These are phyloP conservation scores for Calonectria pseudoturangicola DNA, from an alignment of 2,329 filamentous ascomycete genomes.

Conservation along the genomic window DNA sequence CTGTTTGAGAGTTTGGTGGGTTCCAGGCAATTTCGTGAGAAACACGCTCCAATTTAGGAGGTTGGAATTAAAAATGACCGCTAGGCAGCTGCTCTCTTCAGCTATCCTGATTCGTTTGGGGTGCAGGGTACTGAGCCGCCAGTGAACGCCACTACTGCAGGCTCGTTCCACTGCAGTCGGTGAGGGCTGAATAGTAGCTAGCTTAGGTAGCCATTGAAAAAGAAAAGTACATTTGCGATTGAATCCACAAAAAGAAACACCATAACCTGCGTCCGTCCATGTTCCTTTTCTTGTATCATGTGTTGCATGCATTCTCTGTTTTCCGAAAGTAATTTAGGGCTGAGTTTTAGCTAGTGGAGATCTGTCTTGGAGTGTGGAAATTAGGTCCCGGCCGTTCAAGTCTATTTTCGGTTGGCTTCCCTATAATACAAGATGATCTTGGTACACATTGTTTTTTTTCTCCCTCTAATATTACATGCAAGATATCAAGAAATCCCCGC, in stretches of 20 bases:
- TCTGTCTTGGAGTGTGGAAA: slow-evolving; percentile 7
- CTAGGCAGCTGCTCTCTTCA: background rate
- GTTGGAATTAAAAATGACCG: slow-evolving; percentile 14
- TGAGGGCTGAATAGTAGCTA: background rate
- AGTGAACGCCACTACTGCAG: slow-evolving; percentile 3
- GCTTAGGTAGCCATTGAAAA: too few species aligned
- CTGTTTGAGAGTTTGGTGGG: too few species aligned
- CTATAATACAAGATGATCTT: background rate
- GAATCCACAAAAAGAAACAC: too few species aligned
- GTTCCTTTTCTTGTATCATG: background rate
- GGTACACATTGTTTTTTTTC: slow-evolving; percentile 8
- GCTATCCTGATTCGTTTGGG: slow-evolving; percentile 4
- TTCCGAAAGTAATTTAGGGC: background rate
- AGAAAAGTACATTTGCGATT: too few species aligned
- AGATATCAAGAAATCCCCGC: slow-evolving; percentile 3
- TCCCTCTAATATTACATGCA: slow-evolving; percentile 20
- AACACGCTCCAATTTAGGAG: background rate
- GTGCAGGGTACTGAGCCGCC: slow-evolving; percentile 4
- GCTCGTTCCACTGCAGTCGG: background rate
- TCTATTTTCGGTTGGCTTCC: background rate
- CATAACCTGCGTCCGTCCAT: background rate
- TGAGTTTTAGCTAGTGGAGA: slow-evolving; percentile 8
- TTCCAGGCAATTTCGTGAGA: background rate
- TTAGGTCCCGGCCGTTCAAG: background rate
- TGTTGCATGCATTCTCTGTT: background rate